These are phyloP conservation scores for Sporothrix variecibatus DNA, from an alignment of 2,329 filamentous ascomycete genomes.

Conservation along the genomic window DNA sequence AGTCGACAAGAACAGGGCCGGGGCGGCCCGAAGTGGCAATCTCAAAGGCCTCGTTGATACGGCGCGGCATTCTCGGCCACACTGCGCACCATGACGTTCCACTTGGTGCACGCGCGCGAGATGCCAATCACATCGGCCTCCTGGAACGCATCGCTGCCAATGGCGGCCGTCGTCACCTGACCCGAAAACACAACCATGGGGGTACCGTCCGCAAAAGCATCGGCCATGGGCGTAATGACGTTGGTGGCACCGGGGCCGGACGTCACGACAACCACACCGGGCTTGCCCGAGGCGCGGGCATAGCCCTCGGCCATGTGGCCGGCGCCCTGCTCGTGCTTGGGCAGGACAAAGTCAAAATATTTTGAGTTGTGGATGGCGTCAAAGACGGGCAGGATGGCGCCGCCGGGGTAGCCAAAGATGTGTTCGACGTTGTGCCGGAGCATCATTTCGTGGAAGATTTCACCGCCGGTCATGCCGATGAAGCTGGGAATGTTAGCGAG, in stretches of 20 bases:
- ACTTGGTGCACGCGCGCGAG: constrained; percentile 93
- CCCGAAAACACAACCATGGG: constrained; percentile 95
- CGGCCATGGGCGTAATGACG: constrained; percentile 93
- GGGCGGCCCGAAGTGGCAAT: constrained; percentile 94
- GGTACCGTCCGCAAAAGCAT: constrained; percentile 91
- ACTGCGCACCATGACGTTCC: constrained; percentile 98
- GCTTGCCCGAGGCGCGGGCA: constrained; percentile 87
- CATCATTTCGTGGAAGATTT: constrained; percentile 99
- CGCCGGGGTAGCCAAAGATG: constrained; percentile 90
- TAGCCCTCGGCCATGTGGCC: constrained; percentile 99
- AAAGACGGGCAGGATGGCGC: constrained; percentile 95
- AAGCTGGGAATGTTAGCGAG: constrained; percentile 57
- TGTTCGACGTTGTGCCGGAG: constrained; percentile 88
- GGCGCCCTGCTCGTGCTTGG: constrained; percentile 94
- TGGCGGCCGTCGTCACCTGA: constrained; percentile 85
- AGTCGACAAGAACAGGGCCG: constrained; percentile 90
- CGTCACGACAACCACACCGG: constrained; percentile 93
- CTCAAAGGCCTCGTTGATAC: constrained; percentile 97
- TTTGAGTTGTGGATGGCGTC: constrained; percentile 98
- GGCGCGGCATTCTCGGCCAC: constrained; percentile 85
- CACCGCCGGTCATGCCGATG: constrained; percentile 90
- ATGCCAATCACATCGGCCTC: constrained; percentile 95
- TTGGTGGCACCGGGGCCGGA: constrained; percentile 97
- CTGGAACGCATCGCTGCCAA: constrained; percentile 95
- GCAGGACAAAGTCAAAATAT: constrained; percentile 94